phyloP scores from a whole-genome alignment of 2,329 filamentous ascomycete genomes.

The Diplocarpon mali region DNA sequence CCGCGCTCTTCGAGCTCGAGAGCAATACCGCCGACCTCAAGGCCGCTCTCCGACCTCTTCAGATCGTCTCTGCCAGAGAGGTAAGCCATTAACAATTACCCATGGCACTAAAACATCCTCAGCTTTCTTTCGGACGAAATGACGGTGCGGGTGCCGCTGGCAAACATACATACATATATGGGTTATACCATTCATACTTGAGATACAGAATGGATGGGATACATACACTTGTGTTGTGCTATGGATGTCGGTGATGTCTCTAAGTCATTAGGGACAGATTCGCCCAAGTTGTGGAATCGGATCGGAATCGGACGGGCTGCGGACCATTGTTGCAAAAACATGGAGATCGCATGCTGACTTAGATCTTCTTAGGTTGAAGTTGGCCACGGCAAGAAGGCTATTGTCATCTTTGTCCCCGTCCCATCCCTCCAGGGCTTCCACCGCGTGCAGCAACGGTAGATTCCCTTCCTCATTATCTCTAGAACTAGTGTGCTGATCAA shows the following conservation, averaged over 20 bases:
- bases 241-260: constrained; percentile 13
- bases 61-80: constrained; percentile 98
- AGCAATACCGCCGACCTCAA: constrained; percentile 98
- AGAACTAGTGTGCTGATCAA: not conserved
- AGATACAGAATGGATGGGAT: constrained; percentile 20
- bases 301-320: constrained; percentile 66
- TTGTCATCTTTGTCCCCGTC: constrained; percentile 99
- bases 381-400: constrained; percentile 99
- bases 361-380: constrained; percentile 85
- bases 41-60: constrained; percentile 88
- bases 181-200: constrained; percentile 19
- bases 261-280: not conserved
- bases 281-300: constrained; percentile 38
- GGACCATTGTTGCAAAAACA: constrained; percentile 45
- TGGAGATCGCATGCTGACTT: constrained; percentile 70
- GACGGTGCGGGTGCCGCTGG: constrained; percentile 17
- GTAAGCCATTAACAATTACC: constrained; percentile 53
- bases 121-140: constrained; percentile 13
- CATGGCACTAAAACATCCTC: constrained; percentile 1
- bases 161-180: constrained; percentile 15
- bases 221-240: constrained; percentile 11
- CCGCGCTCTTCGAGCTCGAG: constrained; percentile 97
- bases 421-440: constrained; percentile 97
- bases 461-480: constrained; percentile 13
- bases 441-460: constrained; percentile 99